Percentiles rank a stretch among this genome's conserved stretches.
Evolutionary conservation across 1,284 basidiomycete species (phyloP).

Genomic region (Heliocybe sulcata): DNA sequence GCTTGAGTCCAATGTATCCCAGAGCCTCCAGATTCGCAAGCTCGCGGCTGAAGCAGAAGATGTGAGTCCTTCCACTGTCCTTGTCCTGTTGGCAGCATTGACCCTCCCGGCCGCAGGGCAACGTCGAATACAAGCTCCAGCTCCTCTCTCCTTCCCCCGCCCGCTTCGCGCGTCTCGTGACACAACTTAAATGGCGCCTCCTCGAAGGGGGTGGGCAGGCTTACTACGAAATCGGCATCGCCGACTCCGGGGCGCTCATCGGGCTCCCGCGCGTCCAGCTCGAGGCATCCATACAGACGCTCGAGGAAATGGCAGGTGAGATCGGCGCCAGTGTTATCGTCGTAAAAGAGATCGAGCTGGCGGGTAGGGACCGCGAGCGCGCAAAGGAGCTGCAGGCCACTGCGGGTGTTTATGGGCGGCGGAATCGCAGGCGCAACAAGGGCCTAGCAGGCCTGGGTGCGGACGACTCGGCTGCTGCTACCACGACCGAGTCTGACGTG

Average conservation of each 20-base stretch:
- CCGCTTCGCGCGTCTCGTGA: slow-evolving; percentile 76
- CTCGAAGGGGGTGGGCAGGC: slow-evolving; percentile 89
- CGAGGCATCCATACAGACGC: slow-evolving; percentile 72
- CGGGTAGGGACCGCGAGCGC: slow-evolving; percentile 27
- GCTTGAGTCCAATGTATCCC: slow-evolving; percentile 11
- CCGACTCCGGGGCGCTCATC: slow-evolving; percentile 81
- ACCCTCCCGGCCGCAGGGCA: slow-evolving; percentile 39
- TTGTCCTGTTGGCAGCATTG: not conserved
- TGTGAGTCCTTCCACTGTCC: slow-evolving; percentile 21
- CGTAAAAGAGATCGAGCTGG: slow-evolving; percentile 77
- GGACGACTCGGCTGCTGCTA: slow-evolving; percentile 17
- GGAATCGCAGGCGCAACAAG: slow-evolving; percentile 16
- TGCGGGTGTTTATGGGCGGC: slow-evolving; percentile 12
- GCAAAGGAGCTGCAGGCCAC: slow-evolving; percentile 7
- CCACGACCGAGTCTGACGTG: slow-evolving; percentile 32
- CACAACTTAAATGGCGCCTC: slow-evolving; percentile 92
- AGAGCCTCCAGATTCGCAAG: slow-evolving; percentile 32
- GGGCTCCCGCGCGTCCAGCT: slow-evolving; percentile 74
- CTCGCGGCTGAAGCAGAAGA: slow-evolving; percentile 71
- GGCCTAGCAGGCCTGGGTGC: slow-evolving; percentile 3
- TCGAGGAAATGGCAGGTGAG: slow-evolving; percentile 89
- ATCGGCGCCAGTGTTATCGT: slow-evolving; percentile 86
- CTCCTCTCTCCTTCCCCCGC: slow-evolving; percentile 63
- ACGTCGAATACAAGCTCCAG: slow-evolving; percentile 84
- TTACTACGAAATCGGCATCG: slow-evolving; percentile 88